These are phyloP conservation scores for Hyaloscypha hepaticicola DNA, from an alignment of 495 filamentous ascomycete species.

Conservation along the genomic window DNA sequence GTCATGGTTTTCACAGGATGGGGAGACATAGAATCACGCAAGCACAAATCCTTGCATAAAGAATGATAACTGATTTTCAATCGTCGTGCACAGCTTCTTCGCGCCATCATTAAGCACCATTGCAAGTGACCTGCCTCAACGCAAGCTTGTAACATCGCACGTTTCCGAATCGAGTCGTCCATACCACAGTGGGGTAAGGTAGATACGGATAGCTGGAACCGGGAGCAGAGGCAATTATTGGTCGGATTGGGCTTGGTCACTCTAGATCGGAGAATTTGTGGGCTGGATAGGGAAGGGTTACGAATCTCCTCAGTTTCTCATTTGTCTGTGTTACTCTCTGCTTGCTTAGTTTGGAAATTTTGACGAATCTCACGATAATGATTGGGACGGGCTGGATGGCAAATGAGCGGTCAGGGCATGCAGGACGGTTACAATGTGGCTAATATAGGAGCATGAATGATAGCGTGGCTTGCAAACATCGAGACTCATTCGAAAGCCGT, in stretches of 20 bases:
- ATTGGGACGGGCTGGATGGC: slow-evolving; percentile 5
- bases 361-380: slow-evolving; percentile 11
- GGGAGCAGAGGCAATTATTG: not conserved
- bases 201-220: slow-evolving; percentile 4
- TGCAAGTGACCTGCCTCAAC: slow-evolving; percentile 31
- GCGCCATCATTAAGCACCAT: slow-evolving; percentile 22
- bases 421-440: not conserved
- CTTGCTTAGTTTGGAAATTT: slow-evolving; percentile 17
- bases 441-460: slow-evolving; percentile 4
- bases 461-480: slow-evolving; percentile 11
- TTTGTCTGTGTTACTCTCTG: slow-evolving; percentile 8
- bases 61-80: slow-evolving; percentile 31
- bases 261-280: not conserved
- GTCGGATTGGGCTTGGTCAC: not conserved
- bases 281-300: slow-evolving; percentile 2
- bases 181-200: slow-evolving; percentile 1
- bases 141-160: slow-evolving; percentile 26
- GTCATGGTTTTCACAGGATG: not conserved
- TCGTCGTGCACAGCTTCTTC: slow-evolving; percentile 26
- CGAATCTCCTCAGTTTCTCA: slow-evolving; percentile 16
- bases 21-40: slow-evolving; percentile 14
- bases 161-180: slow-evolving; percentile 1
- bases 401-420: slow-evolving; percentile 12
- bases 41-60: slow-evolving; percentile 26
- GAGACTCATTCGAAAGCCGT: not conserved